Evolutionary conservation across 306 rosid genomes (phyloP).

Genomic region (Cucurbita moschata): DNA sequence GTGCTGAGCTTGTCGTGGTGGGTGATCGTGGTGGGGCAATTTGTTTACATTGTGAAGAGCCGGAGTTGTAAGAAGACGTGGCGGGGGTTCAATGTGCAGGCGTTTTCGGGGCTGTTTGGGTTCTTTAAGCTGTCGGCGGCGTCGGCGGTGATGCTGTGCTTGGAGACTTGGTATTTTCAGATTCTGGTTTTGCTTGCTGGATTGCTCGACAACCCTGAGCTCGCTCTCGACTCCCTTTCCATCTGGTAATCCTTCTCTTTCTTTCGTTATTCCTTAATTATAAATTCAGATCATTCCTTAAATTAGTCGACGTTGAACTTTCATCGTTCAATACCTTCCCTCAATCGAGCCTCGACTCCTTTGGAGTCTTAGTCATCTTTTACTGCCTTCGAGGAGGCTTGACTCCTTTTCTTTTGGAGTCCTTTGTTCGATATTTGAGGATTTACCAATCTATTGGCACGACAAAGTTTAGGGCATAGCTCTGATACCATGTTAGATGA

Average conservation of each 20-base stretch:
- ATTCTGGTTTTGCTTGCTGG: slow-evolving; percentile 51
- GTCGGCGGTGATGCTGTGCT: slow-evolving; percentile 74
- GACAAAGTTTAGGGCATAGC: too few relatives aligned
- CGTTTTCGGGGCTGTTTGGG: slow-evolving; percentile 31
- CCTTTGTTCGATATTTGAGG: too few relatives aligned
- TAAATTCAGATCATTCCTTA: too few relatives aligned
- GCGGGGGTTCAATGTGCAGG: slow-evolving; percentile 31
- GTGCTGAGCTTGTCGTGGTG: slow-evolving; percentile 63
- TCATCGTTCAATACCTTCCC: too few relatives aligned
- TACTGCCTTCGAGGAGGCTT: too few relatives aligned
- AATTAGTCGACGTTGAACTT: too few relatives aligned
- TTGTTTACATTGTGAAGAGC: slow-evolving; percentile 21
- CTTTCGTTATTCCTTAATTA: too few relatives aligned
- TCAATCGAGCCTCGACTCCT: too few relatives aligned
- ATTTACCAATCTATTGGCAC: too few relatives aligned
- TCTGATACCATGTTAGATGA: too few relatives aligned
- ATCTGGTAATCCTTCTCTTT: slow-evolving; percentile 20
- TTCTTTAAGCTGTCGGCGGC: slow-evolving; percentile 42
- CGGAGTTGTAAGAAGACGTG: slow-evolving; percentile 27
- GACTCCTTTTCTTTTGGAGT: too few relatives aligned
- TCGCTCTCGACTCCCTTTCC: slow-evolving; percentile 46
- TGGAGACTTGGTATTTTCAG: slow-evolving; percentile 70
- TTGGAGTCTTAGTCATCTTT: too few relatives aligned
- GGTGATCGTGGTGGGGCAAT: slow-evolving; percentile 49
- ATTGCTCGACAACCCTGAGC: slow-evolving; percentile 39